Evolutionary conservation across 164 flowering plant species (phyloP).

Genomic region (Berberis thunbergii): DNA sequence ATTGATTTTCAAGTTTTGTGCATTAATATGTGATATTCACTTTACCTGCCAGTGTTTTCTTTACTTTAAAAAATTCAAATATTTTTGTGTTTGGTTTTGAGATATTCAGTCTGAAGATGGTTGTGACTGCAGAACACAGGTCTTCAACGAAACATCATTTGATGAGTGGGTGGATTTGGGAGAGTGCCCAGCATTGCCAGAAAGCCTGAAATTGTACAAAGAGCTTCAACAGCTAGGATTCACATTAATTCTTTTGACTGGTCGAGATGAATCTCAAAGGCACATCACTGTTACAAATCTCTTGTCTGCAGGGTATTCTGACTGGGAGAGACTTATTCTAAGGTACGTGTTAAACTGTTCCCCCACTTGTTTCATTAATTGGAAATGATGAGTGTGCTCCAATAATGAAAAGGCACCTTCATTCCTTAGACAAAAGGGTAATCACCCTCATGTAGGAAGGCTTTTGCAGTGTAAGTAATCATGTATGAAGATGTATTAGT

Average conservation of each 20-base stretch:
- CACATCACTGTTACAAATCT: slow-evolving; percentile 49
- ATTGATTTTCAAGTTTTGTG: neutral
- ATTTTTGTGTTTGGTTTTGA: neutral
- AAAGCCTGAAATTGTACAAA: slow-evolving; percentile 60
- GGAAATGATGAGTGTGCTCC: neutral
- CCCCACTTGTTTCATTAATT: neutral
- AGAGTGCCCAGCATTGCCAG: slow-evolving; percentile 64
- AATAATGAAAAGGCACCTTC: neutral
- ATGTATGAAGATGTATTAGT: neutral
- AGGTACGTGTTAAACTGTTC: slow-evolving; percentile 30
- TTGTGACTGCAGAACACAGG: slow-evolving; percentile 30
- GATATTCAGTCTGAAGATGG: neutral
- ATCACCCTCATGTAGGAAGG: neutral
- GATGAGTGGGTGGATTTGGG: slow-evolving; percentile 62
- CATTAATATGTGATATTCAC: neutral
- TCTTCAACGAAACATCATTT: slow-evolving; percentile 40
- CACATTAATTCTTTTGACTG: slow-evolving; percentile 59
- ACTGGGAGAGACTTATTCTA: slow-evolving; percentile 64
- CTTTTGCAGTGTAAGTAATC: neutral
- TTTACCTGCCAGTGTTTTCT: neutral
- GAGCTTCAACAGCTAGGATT: slow-evolving; percentile 59
- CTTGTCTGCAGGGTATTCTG: slow-evolving; percentile 41
- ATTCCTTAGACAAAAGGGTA: no score
- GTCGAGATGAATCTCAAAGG: slow-evolving; percentile 60
- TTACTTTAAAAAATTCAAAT: neutral